Evolutionary conservation across 805 yeast genomes (phyloP).

Genomic region (Candida vartiovaarae): DNA sequence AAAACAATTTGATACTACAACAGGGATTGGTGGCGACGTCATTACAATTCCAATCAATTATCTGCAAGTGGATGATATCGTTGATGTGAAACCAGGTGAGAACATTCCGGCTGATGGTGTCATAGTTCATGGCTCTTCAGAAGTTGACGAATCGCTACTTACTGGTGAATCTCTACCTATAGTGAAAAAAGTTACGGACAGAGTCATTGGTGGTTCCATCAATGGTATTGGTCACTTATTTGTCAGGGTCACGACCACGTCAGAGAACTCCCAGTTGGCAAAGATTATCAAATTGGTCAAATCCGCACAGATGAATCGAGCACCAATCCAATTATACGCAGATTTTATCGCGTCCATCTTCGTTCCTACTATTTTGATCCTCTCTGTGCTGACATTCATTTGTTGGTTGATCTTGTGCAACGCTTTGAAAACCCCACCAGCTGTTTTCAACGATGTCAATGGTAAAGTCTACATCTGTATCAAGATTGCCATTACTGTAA

Average conservation of each 20-base stretch:
- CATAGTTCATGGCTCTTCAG: constrained; percentile 71
- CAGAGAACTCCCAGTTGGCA: constrained; percentile 78
- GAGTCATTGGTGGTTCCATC: constrained; percentile 84
- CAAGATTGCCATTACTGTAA: constrained; percentile 79
- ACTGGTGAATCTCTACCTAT: constrained; percentile 91
- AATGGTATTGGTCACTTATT: constrained; percentile 72
- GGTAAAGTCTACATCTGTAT: constrained; percentile 64
- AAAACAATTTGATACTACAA: constrained; percentile 13
- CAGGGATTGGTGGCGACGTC: constrained; percentile 24
- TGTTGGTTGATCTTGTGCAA: constrained; percentile 47
- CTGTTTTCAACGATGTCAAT: constrained; percentile 38
- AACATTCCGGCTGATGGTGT: constrained; percentile 90
- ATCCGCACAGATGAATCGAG: constrained; percentile 81
- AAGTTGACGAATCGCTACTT: constrained; percentile 79
- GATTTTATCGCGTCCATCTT: constrained; percentile 80
- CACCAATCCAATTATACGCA: constrained; percentile 87
- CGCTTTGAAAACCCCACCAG: constrained; percentile 36
- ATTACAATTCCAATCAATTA: constrained; percentile 63
- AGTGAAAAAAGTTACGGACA: constrained; percentile 49
- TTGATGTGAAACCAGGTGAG: constrained; percentile 77
- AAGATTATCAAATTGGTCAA: constrained; percentile 82
- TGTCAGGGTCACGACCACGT: constrained; percentile 62
- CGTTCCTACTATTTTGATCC: constrained; percentile 63
- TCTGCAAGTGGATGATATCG: constrained; percentile 70
- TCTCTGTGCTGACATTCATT: constrained; percentile 61